Evolutionary conservation across 306 rosid species (phyloP).

Genomic region (Quercus mongolica): DNA sequence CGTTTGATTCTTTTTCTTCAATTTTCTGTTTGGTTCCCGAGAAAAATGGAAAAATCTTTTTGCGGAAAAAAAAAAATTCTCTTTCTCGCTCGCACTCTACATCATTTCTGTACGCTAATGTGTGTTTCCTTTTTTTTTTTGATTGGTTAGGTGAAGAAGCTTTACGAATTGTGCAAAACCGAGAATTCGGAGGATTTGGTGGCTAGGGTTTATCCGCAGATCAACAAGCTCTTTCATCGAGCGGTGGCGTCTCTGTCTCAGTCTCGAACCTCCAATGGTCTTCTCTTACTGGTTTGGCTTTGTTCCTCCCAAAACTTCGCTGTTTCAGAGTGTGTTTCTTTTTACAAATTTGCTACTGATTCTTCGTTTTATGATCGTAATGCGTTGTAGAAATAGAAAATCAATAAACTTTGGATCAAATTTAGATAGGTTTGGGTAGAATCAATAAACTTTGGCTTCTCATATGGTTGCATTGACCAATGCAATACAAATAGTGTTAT

Average conservation of each 20-base stretch:
- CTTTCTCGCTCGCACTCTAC: neutral
- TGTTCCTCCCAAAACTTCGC: neutral
- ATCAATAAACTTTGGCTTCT: too few species aligned
- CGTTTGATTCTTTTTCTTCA: neutral
- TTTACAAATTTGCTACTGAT: neutral
- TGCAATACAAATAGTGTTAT: too few species aligned
- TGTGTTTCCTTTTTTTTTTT: neutral
- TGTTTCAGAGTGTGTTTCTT: neutral
- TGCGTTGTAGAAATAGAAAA: too few species aligned
- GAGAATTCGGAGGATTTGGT: slow-evolving; percentile 81
- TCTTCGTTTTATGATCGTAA: neutral
- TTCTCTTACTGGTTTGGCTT: slow-evolving; percentile 67
- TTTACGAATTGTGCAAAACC: slow-evolving; percentile 60
- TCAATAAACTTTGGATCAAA: too few species aligned
- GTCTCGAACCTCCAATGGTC: slow-evolving; percentile 84
- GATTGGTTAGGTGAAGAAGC: slow-evolving; percentile 64
- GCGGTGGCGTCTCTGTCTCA: slow-evolving; percentile 73
- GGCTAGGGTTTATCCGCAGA: slow-evolving; percentile 78
- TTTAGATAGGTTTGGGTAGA: too few species aligned
- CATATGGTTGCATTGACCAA: too few species aligned
- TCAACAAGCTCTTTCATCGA: slow-evolving; percentile 86
- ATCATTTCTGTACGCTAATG: neutral
- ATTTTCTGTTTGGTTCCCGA: slow-evolving; percentile 2
- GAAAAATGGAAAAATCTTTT: neutral
- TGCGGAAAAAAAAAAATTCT: neutral